These are phyloP conservation scores for Cordyceps sp. DNA, from an alignment of 2,329 filamentous ascomycete species.

Conservation along the genomic window DNA sequence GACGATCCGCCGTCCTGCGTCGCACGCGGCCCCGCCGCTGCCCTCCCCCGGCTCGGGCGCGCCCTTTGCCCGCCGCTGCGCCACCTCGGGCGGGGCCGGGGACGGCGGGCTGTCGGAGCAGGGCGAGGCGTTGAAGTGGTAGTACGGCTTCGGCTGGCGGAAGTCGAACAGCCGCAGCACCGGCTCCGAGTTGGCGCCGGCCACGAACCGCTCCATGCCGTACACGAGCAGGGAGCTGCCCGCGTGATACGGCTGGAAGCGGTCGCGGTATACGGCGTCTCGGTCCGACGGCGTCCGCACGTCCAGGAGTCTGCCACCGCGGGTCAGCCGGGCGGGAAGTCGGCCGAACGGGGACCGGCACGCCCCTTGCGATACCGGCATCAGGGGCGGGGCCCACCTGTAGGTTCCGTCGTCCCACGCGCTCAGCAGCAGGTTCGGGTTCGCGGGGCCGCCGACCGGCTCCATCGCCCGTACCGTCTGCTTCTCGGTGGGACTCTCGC, in stretches of 20 bases:
- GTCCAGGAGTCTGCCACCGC: slow-evolving; percentile 23
- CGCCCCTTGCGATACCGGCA: too few species aligned
- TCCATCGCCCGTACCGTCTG: slow-evolving; percentile 29
- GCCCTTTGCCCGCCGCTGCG: too few species aligned
- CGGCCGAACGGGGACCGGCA: too few species aligned
- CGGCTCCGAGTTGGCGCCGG: slow-evolving; percentile 25
- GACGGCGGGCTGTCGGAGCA: slow-evolving; percentile 16
- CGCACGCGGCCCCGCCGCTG: too few species aligned
- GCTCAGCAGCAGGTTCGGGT: slow-evolving; percentile 26
- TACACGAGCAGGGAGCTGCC: slow-evolving; percentile 31
- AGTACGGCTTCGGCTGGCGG: slow-evolving; percentile 29
- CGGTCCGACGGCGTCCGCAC: slow-evolving; percentile 28
- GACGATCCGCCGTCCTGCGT: too few species aligned
- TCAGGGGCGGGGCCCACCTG: slow-evolving; percentile 11
- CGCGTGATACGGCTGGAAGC: slow-evolving; percentile 28
- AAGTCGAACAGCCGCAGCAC: slow-evolving; percentile 37
- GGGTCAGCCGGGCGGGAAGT: background rate
- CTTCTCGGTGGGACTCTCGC: slow-evolving; percentile 5
- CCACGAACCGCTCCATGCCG: slow-evolving; percentile 32
- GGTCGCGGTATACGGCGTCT: slow-evolving; percentile 34
- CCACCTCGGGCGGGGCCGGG: background rate
- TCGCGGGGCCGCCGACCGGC: slow-evolving; percentile 20
- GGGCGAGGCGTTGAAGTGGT: slow-evolving; percentile 28
- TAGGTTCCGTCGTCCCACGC: slow-evolving; percentile 37
- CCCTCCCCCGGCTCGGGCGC: slow-evolving; percentile 30